Conservation (phyloP, 2,329 filamentous ascomycete genomes). For the Fusarium zealandicum region DNA sequence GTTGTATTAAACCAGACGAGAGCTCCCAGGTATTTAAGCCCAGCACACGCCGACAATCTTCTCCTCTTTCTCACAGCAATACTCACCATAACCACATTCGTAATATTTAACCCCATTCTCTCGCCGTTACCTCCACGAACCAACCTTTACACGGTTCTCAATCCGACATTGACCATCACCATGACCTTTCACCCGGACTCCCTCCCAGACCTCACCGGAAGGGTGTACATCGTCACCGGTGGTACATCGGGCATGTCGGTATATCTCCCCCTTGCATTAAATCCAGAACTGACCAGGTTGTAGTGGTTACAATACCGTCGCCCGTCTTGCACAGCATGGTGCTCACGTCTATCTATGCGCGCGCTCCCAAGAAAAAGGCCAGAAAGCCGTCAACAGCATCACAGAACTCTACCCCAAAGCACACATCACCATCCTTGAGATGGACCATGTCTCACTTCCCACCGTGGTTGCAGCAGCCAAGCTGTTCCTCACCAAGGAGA, state of each 20-base stretch:
- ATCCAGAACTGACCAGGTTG: not conserved
- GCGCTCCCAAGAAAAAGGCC: slow-evolving; percentile 11
- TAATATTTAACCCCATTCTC: not conserved
- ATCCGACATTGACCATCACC: not conserved
- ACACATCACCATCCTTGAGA: slow-evolving; percentile 10
- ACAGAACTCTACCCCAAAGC: slow-evolving; percentile 2
- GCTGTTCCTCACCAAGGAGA: slow-evolving; percentile 16
- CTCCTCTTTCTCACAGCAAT: too few relatives aligned
- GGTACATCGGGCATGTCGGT: slow-evolving; percentile 16
- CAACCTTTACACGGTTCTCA: not conserved
- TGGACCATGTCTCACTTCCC: slow-evolving; percentile 17
- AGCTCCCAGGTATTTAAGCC: not conserved
- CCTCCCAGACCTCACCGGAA: slow-evolving; percentile 8
- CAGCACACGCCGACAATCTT: too few relatives aligned
- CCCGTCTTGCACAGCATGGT: slow-evolving; percentile 22
- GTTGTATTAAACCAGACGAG: too few relatives aligned
- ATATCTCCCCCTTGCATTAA: not conserved
- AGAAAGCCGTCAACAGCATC: slow-evolving; percentile 2
- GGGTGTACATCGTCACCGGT: slow-evolving; percentile 13
- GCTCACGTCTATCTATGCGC: slow-evolving; percentile 29
- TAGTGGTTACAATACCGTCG: slow-evolving; percentile 23
- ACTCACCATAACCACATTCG: too few relatives aligned
- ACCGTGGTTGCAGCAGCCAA: slow-evolving; percentile 22
- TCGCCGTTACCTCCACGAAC: not conserved
- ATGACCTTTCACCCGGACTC: slow-evolving; percentile 15